Evolutionary conservation across 169 alveolate genomes (phyloP).

Genomic region (Theileria luwenshuni): DNA sequence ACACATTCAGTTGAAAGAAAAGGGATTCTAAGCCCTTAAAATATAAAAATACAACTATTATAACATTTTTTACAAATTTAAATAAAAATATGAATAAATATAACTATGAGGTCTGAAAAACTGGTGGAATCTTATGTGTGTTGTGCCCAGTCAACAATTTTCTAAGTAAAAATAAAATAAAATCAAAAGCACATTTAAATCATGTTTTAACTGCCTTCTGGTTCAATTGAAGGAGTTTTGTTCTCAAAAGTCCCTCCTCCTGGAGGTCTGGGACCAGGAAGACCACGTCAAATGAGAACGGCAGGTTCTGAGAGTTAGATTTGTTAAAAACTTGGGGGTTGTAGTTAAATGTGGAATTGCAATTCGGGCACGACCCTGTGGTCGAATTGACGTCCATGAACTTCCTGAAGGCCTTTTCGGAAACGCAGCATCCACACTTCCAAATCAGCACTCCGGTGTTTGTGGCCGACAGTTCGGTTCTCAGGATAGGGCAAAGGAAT

Average conservation of each 20-base stretch:
- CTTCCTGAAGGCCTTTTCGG: constrained; percentile 74
- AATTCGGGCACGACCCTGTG: constrained; percentile 45
- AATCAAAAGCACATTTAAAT: no score
- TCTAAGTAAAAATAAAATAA: no score
- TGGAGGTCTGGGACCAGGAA: constrained; percentile 48
- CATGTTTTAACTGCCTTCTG: neutral
- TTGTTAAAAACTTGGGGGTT: constrained; percentile 51
- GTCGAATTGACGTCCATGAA: constrained; percentile 23
- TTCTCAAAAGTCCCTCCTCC: constrained; percentile 56
- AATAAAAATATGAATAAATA: neutral
- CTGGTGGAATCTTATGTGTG: neutral
- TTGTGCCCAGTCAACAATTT: no score
- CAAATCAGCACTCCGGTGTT: constrained; percentile 72
- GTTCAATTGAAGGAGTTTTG: constrained; percentile 30
- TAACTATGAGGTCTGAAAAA: neutral
- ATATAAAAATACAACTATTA: no score
- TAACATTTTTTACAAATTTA: no score
- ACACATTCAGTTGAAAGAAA: no score
- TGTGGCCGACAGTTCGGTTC: constrained; percentile 70
- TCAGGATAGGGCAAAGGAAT: constrained; percentile 71
- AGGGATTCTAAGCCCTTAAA: no score
- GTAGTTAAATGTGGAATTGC: constrained; percentile 38
- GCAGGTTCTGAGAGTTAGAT: constrained; percentile 21
- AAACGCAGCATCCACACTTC: constrained; percentile 74
- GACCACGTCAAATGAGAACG: constrained; percentile 43